Evolutionary conservation across 2,329 filamentous ascomycete species (phyloP).

Genomic region (Aureobasidium sp.): DNA sequence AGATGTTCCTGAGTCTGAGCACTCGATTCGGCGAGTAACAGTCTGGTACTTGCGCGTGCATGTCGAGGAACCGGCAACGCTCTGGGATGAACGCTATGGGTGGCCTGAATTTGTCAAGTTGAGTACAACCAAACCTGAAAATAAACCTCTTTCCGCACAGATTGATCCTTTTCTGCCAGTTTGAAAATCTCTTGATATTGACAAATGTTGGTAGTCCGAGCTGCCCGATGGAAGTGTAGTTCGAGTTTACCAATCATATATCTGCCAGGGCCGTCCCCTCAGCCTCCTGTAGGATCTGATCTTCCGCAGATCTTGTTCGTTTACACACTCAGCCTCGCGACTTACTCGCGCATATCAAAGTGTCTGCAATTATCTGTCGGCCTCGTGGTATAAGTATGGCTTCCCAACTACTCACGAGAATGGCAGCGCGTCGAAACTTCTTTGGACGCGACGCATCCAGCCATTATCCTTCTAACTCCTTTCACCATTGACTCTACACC

Average conservation of each 20-base stretch:
- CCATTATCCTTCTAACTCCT: background rate
- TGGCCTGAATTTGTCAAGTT: background rate
- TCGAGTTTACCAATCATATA: background rate
- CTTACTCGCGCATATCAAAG: background rate
- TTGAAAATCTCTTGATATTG: too few species aligned
- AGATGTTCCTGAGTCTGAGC: too few species aligned
- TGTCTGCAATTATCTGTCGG: too few species aligned
- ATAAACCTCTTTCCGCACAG: background rate
- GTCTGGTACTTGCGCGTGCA: background rate
- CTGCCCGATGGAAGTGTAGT: background rate
- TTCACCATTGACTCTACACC: too few species aligned
- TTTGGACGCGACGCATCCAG: too few species aligned
- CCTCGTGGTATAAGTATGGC: background rate
- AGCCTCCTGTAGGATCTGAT: background rate
- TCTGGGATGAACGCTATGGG: too few species aligned
- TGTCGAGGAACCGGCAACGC: background rate
- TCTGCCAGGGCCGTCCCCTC: background rate
- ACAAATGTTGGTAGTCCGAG: background rate
- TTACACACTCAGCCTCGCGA: background rate
- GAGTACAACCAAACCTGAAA: background rate
- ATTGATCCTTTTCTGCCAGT: background rate
- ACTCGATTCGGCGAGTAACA: too few species aligned
- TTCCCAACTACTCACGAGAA: background rate
- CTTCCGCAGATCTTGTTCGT: background rate
- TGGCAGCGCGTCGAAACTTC: background rate